Base-by-base conservation (phyloP, 2,329 filamentous ascomycete genomes). In the Penicillium digitatum region DNA sequence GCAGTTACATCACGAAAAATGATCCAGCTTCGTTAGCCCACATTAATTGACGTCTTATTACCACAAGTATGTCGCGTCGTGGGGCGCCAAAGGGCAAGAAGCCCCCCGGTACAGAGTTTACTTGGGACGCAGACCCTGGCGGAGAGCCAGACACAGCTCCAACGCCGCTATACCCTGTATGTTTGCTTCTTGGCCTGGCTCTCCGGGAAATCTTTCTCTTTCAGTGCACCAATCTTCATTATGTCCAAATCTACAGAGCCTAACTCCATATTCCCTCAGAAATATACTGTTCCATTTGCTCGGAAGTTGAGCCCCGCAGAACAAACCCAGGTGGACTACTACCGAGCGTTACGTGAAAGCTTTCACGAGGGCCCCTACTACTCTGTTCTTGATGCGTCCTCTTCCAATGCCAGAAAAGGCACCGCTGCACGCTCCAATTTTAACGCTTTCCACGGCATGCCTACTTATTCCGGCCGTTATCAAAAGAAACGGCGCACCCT, bases 371-470 rank as follows among this genome's bases (percentile, higher is more conserved):
- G 83, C 0, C 82, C 83, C 0, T 80, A 83, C 58, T 86, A 83
- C 70, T 79, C 81, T 0, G 75, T 82, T 18, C 73, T 84, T 5
- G 78, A 73, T 56, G 55, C 72, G 43, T 57, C 71, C 40, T 65
- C 71, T 20, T 63, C 71, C 43, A 56, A 74, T 53, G 70, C 77
- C 54, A 73, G 81, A 66, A 74, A 77, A 61, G 69, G 75, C 61
- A 70, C 70, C 58, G 57, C 71, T 62, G 72, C 76, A 63, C 68
- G 76, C 65, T 73, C 72, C 3, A 77, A 78, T 20, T 82, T 85
- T 64, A 82, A 87, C 66, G 81, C 84, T 2, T 87, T 87, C 63
- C 77, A 80, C 40, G 81, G 82, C 52, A 85, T 85, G 70, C 81
- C 81, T 37, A 83, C 82, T 0, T 87, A 84, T 65, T 79, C 79